Evolutionary conservation across 2,329 filamentous ascomycete species (phyloP).

Genomic region (Colletotrichum plurivorum): DNA sequence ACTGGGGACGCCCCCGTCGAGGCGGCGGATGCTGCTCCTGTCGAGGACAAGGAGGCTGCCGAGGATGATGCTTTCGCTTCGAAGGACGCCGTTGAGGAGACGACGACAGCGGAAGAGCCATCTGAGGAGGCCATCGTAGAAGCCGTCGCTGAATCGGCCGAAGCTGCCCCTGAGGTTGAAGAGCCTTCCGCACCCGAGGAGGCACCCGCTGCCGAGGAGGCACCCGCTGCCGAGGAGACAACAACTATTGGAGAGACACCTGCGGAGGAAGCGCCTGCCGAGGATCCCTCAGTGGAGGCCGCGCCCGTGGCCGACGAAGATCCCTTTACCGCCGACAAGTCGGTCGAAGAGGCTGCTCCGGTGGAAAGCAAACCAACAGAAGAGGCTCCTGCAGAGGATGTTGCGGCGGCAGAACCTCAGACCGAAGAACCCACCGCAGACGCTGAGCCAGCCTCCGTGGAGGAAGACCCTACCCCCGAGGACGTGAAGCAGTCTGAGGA

Average conservation of each 20-base stretch:
- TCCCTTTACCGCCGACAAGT: not conserved
- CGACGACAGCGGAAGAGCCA: not conserved
- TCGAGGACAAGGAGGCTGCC: not conserved
- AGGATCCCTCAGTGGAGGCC: not conserved
- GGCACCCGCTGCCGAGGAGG: not conserved
- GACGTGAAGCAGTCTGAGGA: not conserved
- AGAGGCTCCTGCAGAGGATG: conserved; percentile 12
- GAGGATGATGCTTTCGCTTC: too few species aligned
- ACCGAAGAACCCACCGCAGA: conserved; percentile 10
- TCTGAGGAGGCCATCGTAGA: not conserved
- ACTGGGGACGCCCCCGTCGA: conserved; percentile 3
- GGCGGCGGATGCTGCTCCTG: not conserved
- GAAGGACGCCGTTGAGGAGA: not conserved
- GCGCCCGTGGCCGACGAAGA: not conserved
- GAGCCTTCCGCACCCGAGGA: not conserved
- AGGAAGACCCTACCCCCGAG: not conserved
- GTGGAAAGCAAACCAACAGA: not conserved
- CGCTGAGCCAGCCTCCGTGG: not conserved
- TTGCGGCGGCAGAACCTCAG: not conserved
- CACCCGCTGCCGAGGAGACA: not conserved
- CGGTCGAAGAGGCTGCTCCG: not conserved
- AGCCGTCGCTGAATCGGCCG: too few species aligned
- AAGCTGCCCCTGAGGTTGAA: too few species aligned
- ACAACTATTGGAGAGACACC: too few species aligned
- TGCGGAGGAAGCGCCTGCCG: not conserved